phyloP scores from a whole-genome alignment of 192 early-diverging fungal species.

The Mortierella alpina region DNA sequence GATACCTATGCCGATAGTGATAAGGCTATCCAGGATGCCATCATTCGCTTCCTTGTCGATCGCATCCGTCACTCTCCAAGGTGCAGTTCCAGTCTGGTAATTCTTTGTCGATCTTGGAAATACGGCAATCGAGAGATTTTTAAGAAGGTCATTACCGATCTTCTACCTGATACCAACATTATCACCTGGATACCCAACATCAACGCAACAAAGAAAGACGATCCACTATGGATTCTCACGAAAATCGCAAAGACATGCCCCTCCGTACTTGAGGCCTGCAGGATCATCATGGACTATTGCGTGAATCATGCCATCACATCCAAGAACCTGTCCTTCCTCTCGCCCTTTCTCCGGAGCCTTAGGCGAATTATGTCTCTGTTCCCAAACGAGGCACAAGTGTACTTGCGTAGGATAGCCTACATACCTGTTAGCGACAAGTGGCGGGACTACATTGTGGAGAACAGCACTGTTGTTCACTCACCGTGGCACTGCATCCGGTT shows the following conservation, averaged over 20 bases:
- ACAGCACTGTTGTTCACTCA: not conserved
- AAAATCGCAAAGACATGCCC: not conserved
- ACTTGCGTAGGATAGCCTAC: slow-evolving; percentile 6
- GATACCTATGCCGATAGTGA: not conserved
- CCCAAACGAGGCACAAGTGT: slow-evolving; percentile 13
- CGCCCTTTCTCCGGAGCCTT: slow-evolving; percentile 11
- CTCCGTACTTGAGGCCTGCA: not conserved
- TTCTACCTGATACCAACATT: not conserved
- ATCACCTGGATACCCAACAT: slow-evolving; percentile 29
- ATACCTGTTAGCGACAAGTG: slow-evolving; percentile 10
- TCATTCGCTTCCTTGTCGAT: not conserved
- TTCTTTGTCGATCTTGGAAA: not conserved
- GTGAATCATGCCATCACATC: slow-evolving; percentile 15
- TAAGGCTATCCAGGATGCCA: not conserved
- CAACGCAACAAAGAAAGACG: not conserved
- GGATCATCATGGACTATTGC: slow-evolving; percentile 14
- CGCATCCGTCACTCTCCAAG: not conserved
- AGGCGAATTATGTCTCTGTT: slow-evolving; percentile 9
- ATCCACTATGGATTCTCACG: slow-evolving; percentile 9
- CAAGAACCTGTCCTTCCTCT: slow-evolving; percentile 15
- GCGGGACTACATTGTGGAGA: slow-evolving; percentile 15
- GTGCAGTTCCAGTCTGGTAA: not conserved
- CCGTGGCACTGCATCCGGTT: slow-evolving; percentile 11
- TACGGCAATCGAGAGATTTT: not conserved
- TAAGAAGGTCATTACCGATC: not conserved